Evolutionary conservation across 305 asterid species (phyloP).

Genomic region (Caryopteris hybrid): DNA sequence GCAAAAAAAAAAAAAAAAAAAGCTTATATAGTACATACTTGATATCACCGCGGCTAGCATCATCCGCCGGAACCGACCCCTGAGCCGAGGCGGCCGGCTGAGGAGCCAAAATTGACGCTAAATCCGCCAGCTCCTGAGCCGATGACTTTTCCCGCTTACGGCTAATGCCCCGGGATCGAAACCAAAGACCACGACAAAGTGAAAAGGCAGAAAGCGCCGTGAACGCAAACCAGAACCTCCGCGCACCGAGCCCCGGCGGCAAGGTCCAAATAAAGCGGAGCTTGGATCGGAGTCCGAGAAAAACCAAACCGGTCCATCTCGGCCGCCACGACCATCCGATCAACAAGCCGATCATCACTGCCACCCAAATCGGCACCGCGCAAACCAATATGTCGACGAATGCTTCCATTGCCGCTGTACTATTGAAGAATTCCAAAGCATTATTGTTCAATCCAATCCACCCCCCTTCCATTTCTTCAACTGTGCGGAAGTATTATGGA

Average conservation of each 20-base stretch:
- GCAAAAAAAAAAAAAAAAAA: background rate
- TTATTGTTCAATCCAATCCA: slow-evolving; percentile 35
- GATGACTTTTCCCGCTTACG: slow-evolving; percentile 38
- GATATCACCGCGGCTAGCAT: slow-evolving; percentile 31
- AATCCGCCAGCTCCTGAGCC: slow-evolving; percentile 23
- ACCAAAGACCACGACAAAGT: slow-evolving; percentile 71
- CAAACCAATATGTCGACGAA: slow-evolving; percentile 89
- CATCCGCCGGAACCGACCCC: slow-evolving; percentile 25
- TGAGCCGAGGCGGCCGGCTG: slow-evolving; percentile 7
- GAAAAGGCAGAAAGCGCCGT: slow-evolving; percentile 94
- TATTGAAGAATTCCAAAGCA: slow-evolving; percentile 45
- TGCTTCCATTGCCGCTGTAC: slow-evolving; percentile 65
- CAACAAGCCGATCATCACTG: slow-evolving; percentile 82
- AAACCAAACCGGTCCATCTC: slow-evolving; percentile 79
- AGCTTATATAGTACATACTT: slow-evolving; percentile 19
- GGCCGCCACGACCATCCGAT: slow-evolving; percentile 99
- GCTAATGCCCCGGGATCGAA: slow-evolving; percentile 44
- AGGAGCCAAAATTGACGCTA: slow-evolving; percentile 18
- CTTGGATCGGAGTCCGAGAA: slow-evolving; percentile 79
- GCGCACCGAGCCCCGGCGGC: slow-evolving; percentile 91
- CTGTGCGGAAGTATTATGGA: slow-evolving; percentile 6
- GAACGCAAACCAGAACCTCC: slow-evolving; percentile 81
- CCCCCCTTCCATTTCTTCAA: slow-evolving; percentile 54
- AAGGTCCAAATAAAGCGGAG: slow-evolving; percentile 76
- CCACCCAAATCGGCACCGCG: slow-evolving; percentile 93